These are phyloP conservation scores for Trichodelitschia bisporula DNA, from an alignment of 495 filamentous ascomycete species.

Conservation along the genomic window DNA sequence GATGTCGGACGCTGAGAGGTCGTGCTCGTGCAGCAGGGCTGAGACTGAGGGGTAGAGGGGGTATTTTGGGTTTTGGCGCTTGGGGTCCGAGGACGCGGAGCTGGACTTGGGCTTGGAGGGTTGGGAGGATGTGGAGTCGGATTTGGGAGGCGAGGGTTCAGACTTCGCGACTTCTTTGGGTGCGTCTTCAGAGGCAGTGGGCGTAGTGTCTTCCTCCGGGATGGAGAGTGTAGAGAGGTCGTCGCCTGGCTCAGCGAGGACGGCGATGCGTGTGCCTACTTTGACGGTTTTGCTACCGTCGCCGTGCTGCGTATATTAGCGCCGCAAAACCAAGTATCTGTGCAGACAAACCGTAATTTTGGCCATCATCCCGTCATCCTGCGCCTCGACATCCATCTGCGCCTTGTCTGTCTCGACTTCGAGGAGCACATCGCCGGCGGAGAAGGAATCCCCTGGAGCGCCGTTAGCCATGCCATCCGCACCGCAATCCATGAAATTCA, in stretches of 20 bases:
- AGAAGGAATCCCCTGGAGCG: conserved; percentile 31
- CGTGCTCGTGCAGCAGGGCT: conserved; percentile 49
- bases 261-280: conserved; percentile 50
- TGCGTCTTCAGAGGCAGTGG: background rate
- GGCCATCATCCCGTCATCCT: conserved; percentile 54
- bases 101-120: background rate
- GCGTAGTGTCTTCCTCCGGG: conserved; percentile 26
- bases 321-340: conserved; percentile 4
- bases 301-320: no score
- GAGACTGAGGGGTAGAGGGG: conserved; percentile 71
- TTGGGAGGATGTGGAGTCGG: no score
- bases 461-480: background rate
- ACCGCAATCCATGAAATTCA: conserved; percentile 3
- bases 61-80: conserved; percentile 22
- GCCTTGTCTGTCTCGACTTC: conserved; percentile 82
- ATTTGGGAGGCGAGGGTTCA: background rate
- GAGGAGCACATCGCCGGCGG: conserved; percentile 54
- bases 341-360: conserved; percentile 33
- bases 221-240: conserved; percentile 43
- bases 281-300: conserved; percentile 46
- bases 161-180: background rate
- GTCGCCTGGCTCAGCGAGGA: conserved; percentile 51
- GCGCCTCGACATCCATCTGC: conserved; percentile 75
- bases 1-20: conserved; percentile 52
- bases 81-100: background rate